These are phyloP conservation scores for Xylaria arbuscula DNA, from an alignment of 2,329 filamentous ascomycete species.

Conservation along the genomic window DNA sequence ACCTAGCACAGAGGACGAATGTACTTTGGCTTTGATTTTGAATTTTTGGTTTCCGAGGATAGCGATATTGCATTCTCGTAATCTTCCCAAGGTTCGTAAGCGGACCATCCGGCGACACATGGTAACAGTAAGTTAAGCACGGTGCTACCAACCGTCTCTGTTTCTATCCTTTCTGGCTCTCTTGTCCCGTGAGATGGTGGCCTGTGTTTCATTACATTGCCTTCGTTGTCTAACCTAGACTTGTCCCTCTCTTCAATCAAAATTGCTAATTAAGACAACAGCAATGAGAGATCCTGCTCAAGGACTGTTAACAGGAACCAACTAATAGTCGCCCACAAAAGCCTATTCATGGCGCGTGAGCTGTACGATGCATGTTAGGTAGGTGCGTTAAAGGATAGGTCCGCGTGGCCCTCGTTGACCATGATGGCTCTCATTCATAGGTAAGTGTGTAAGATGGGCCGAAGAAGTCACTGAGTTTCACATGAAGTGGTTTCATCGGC, in stretches of 20 bases:
- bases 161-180: background rate
- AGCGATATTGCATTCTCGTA: conserved; percentile 2
- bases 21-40: conserved; percentile 28
- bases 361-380: background rate
- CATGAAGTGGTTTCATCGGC: background rate
- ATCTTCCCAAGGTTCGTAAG: background rate
- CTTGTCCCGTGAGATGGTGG: background rate
- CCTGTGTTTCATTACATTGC: background rate
- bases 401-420: background rate
- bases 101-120: background rate
- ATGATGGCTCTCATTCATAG: background rate
- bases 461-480: background rate
- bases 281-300: background rate
- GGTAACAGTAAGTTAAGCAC: conserved; percentile 16
- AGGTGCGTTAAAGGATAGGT: background rate
- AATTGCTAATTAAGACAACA: background rate
- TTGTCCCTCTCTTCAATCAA: background rate
- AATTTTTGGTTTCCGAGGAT: conserved; percentile 16
- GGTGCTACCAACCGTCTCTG: background rate
- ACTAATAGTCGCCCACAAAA: background rate
- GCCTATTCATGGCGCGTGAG: background rate
- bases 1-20: conserved; percentile 23
- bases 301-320: too few relatives aligned
- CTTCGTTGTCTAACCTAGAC: background rate
- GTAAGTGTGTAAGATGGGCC: background rate